These are phyloP conservation scores for Laguncularia racemosa DNA, from an alignment of 345 rosid species.

Conservation along the genomic window DNA sequence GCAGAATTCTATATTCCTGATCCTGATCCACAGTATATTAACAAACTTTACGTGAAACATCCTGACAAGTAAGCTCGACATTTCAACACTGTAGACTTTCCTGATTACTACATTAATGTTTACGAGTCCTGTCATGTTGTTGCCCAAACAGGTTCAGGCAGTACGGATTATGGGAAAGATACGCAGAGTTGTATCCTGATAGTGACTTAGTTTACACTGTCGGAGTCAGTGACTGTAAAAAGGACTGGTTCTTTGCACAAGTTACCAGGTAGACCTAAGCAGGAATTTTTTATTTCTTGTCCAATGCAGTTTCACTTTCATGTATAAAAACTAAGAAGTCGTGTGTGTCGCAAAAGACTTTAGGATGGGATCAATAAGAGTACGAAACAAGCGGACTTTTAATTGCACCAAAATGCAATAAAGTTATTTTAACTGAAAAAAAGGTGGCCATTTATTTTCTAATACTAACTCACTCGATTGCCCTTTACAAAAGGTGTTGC, in stretches of 20 bases:
- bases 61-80: conserved; percentile 43
- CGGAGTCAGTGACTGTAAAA: conserved; percentile 48
- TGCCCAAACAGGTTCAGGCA: conserved; percentile 55
- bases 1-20: conserved; percentile 72
- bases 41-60: conserved; percentile 49
- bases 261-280: conserved; percentile 43
- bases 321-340: too few species aligned
- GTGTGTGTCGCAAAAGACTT: too few species aligned
- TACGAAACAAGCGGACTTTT: too few species aligned
- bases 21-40: conserved; percentile 56
- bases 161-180: conserved; percentile 86
- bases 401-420: too few species aligned
- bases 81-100: background rate
- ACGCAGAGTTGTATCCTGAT: conserved; percentile 51
- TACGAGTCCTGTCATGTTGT: background rate
- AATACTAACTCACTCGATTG: too few species aligned
- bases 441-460: too few species aligned
- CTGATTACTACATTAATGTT: background rate
- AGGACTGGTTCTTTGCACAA: conserved; percentile 87
- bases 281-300: too few species aligned
- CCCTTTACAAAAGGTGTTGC: background rate
- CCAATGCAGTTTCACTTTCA: too few species aligned
- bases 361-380: too few species aligned
- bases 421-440: too few species aligned
- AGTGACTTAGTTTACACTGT: conserved; percentile 56